These are phyloP conservation scores for Tylopilus cervinicoccineus DNA, from an alignment of 768 basidiomycete species.

Conservation along the genomic window DNA sequence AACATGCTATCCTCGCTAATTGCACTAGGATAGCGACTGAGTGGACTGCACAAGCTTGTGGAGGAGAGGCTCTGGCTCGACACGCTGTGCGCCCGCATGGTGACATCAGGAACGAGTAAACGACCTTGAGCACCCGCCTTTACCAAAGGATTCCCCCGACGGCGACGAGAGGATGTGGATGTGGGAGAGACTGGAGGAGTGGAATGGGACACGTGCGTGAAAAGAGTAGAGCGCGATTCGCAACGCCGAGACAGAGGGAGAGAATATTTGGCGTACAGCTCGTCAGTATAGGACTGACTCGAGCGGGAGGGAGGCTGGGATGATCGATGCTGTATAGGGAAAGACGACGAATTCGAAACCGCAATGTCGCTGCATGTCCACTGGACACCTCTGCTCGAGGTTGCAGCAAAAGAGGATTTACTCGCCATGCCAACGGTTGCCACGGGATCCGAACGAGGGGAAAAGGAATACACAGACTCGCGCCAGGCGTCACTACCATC, in stretches of 20 bases:
- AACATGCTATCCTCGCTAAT: slow-evolving; percentile 34
- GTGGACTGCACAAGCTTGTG: slow-evolving; percentile 32
- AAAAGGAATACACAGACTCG: slow-evolving; percentile 54
- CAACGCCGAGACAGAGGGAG: slow-evolving; percentile 53
- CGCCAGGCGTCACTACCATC: slow-evolving; percentile 68
- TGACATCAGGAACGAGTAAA: slow-evolving; percentile 50
- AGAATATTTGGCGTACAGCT: slow-evolving; percentile 53
- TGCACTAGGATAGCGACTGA: slow-evolving; percentile 40
- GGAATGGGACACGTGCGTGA: slow-evolving; percentile 34
- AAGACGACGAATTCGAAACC: slow-evolving; percentile 20
- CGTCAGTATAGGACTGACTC: slow-evolving; percentile 36
- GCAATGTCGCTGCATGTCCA: slow-evolving; percentile 39
- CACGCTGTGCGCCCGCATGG: slow-evolving; percentile 30
- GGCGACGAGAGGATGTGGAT: slow-evolving; percentile 32
- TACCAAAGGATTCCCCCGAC: slow-evolving; percentile 53
- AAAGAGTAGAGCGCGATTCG: slow-evolving; percentile 44
- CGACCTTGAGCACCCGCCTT: slow-evolving; percentile 60
- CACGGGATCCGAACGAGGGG: slow-evolving; percentile 36
- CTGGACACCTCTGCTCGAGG: slow-evolving; percentile 48
- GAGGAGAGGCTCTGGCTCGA: slow-evolving; percentile 32
- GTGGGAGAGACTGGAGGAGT: slow-evolving; percentile 34
- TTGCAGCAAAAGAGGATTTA: slow-evolving; percentile 45
- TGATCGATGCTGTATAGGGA: slow-evolving; percentile 22
- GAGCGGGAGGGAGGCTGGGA: slow-evolving; percentile 25
- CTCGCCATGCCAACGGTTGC: slow-evolving; percentile 26